A percentile compares a stretch with the other conserved stretches of the same genome.
These are phyloP conservation scores for Zygosaccharomyces pseudobailii DNA, from an alignment of 1,139 yeast genomes.

Conservation along the genomic window DNA sequence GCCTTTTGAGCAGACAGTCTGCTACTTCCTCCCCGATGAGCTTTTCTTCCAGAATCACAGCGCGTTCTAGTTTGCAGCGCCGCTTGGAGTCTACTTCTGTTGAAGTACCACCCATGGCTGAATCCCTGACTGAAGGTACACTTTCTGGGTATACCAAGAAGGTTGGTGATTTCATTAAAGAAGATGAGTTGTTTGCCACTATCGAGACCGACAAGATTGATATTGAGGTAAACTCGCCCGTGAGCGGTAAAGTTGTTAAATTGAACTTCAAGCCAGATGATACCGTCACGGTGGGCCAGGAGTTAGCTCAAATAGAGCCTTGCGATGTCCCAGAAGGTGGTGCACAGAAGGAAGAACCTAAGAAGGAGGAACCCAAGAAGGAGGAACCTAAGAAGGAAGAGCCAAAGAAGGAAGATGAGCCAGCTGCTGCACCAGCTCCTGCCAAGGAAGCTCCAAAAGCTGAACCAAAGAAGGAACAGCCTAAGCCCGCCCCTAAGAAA, in stretches of 20 bases:
- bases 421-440: conserved; percentile 24
- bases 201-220: conserved; percentile 98
- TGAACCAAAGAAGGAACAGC: conserved; percentile 18
- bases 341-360: conserved; percentile 37
- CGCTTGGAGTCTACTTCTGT: conserved; percentile 45
- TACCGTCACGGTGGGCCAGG: conserved; percentile 96
- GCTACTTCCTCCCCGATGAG: neutral
- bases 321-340: conserved; percentile 75
- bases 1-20: conserved; percentile 4
- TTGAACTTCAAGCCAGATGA: conserved; percentile 80
- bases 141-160: conserved; percentile 70
- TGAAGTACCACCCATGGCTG: conserved; percentile 98
- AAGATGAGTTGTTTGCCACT: conserved; percentile 91
- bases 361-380: conserved; percentile 33
- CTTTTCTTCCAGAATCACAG: conserved; percentile 1
- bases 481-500: conserved; percentile 24
- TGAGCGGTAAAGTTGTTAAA: conserved; percentile 85
- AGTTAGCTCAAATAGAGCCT: conserved; percentile 80
- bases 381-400: conserved; percentile 34
- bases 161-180: conserved; percentile 84
- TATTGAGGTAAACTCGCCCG: conserved; percentile 93
- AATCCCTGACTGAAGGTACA: conserved; percentile 96
- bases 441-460: conserved; percentile 8
- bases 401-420: conserved; percentile 28
- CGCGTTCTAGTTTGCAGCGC: conserved; percentile 5